Evolutionary conservation across 441 rosid genomes (phyloP), one percentile per base, ranked within the genome.

Genomic region (Erodium chrysanthum): DNA sequence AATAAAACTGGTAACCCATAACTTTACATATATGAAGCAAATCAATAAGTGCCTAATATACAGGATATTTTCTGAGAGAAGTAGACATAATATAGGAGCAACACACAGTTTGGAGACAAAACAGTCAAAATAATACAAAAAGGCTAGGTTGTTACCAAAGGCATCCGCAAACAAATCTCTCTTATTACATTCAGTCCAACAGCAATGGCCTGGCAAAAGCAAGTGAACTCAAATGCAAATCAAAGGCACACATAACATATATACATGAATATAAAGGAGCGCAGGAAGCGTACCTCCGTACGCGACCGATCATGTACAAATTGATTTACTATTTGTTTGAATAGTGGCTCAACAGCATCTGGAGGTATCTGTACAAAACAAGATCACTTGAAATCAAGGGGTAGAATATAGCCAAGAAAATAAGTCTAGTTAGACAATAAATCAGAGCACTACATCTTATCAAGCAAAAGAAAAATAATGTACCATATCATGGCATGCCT

Each of bases 151-250:
- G 69, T 80, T 86, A 94, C 98, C 88, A 89, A 79, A 37, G 86
- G 97, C 75, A 94, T 91, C 63, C 96, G 91, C 69, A 94, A 63
- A 77, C 97, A 94, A 75, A 94, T 91, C 85, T 94, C 97, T 75
- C 98, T 88, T 37, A 87, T 73, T 18, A 85, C 93, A 77, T 94
- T 94, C 67, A 94, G 77, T 65, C 96, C 98, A 44, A 94, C 91
- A 70, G 97, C 96, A 70, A 94, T 87, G 56, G 87, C 93, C 97
- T 93, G 80, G 71, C 52, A 59, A 18, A 68, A 67, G 31, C 48
- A 70, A 64, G 42, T 12, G 48, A 54, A 65, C 15, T 37, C 59
- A 77, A 65, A 40, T 23, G 37, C 21, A 65, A 65, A 65, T 37
- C 7, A 56, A n/a, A 56, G 25, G 21, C 27, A 56, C 21, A 22